Percentiles rank a stretch among this genome's conserved stretches.
These are phyloP conservation scores for Schizothecium vesticola DNA, from an alignment of 495 filamentous ascomycete species.

Conservation along the genomic window DNA sequence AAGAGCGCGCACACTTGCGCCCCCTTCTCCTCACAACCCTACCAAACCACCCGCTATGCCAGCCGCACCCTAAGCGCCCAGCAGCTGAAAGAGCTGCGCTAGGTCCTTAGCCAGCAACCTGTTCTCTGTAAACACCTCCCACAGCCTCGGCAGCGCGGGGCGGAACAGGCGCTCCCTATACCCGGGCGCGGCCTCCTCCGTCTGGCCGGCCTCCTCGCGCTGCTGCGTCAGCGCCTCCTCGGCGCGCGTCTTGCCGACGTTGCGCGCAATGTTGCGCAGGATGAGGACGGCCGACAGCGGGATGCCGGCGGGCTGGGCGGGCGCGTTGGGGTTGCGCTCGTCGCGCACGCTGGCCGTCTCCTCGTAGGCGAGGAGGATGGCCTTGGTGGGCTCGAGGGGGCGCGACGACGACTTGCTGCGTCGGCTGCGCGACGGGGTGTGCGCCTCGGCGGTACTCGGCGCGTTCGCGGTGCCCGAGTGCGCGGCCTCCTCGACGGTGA, in stretches of 20 bases:
- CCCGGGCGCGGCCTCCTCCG: conserved; percentile 19
- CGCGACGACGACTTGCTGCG: conserved; percentile 40
- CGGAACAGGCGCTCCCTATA: conserved; percentile 50
- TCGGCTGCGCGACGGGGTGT: neutral
- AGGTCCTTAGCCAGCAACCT: conserved; percentile 36
- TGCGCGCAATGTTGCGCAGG: conserved; percentile 79
- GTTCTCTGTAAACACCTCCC: conserved; percentile 52
- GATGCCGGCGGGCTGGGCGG: conserved; percentile 70
- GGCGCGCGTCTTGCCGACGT: conserved; percentile 56
- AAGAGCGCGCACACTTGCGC: neutral
- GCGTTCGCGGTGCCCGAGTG: conserved; percentile 9
- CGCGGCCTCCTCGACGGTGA: conserved; percentile 40
- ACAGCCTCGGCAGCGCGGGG: conserved; percentile 43
- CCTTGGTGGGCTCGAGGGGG: conserved; percentile 49
- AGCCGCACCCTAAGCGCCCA: conserved; percentile 8
- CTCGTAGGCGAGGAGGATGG: conserved; percentile 45
- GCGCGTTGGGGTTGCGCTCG: conserved; percentile 54
- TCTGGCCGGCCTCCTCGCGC: conserved; percentile 20
- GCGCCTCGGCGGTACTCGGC: conserved; percentile 5
- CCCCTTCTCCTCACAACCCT: neutral
- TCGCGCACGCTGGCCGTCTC: conserved; percentile 65
- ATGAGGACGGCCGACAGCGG: conserved; percentile 81
- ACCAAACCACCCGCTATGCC: neutral
- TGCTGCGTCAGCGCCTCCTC: conserved; percentile 49
- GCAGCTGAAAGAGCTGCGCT: conserved; percentile 24